Evolutionary conservation across 305 asterid species (phyloP), one percentile per base, ranked within the genome.

Genomic region (Fraxinus greggii): DNA sequence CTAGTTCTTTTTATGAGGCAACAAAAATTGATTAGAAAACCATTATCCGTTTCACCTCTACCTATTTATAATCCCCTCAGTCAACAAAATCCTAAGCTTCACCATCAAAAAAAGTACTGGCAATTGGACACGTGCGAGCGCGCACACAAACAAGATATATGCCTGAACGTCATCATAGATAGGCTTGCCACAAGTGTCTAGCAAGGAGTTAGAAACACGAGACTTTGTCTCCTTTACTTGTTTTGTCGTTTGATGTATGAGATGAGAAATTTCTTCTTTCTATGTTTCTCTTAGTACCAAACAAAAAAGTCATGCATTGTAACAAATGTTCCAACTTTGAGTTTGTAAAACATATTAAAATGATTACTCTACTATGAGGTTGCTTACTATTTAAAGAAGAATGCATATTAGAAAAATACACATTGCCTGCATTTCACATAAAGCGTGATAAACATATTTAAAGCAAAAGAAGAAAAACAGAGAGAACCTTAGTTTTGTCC

Each of bases 401-500:
- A 21, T 59, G 10, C 13, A 59, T 59, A 51, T 56, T 56, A 19
- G 29, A 59, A 19, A 59, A 19, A 7, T 59, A 21, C 54, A 38
- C 80, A 29, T 21, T 19, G 38, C 77, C 19, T 23, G 9, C 12
- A 5, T 75, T 76, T 38, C 74, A 45, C 4, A 6, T 45, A 3
- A 28, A 29, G 40, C 4, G 10, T 24, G 81, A 29, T 35, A 79
- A 13, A 79, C 23, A 17, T 51, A 38, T 19, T 54, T 7, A 21
- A 21, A 7, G 13, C 10, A 56, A 56, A 7, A 56, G 67, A 19
- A 56, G 28, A 45, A 45, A 45, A 15, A 48, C 19, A 23, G 28
- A 56, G 72, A 80, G 33, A 45, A 81, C 85, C 65, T 72, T 75
- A 26, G 70, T 35, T 74, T 72, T 36, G 7, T 42, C 21, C 63